Conservation (phyloP, 2,329 filamentous ascomycete species). For the Penicillium sp. region DNA sequence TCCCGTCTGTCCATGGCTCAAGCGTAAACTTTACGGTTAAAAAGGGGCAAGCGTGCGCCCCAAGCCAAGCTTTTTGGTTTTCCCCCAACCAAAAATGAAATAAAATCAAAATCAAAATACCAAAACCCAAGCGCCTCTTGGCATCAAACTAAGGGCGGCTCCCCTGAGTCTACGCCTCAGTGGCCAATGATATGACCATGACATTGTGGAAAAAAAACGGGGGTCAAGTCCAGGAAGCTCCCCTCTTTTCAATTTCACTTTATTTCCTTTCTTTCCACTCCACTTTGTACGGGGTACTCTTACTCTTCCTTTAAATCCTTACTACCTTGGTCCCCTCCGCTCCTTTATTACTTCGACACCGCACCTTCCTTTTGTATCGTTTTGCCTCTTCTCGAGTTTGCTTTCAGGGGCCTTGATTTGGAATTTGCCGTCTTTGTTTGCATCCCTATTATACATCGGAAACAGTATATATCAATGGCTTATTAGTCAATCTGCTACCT, state of each 20-base stretch:
- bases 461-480: constrained; percentile 13
- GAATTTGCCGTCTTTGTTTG: neutral
- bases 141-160: neutral
- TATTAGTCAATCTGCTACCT: neutral
- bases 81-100: neutral
- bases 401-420: neutral
- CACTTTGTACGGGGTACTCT: neutral
- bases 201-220: neutral
- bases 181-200: constrained; percentile 9
- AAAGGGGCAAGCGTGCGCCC: neutral
- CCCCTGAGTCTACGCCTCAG: neutral
- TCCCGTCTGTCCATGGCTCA: neutral
- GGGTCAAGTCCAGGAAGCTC: neutral
- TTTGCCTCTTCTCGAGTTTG: neutral
- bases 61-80: constrained; percentile 7
- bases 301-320: neutral
- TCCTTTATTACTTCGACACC: neutral
- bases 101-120: neutral
- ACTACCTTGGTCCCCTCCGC: neutral
- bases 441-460: neutral
- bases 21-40: neutral
- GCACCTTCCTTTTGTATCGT: neutral
- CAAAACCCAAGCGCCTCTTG: neutral
- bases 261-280: neutral
- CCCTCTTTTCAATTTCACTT: neutral